These are phyloP conservation scores for Emergomyces orientalis DNA, from an alignment of 2,329 filamentous ascomycete species.

Conservation along the genomic window DNA sequence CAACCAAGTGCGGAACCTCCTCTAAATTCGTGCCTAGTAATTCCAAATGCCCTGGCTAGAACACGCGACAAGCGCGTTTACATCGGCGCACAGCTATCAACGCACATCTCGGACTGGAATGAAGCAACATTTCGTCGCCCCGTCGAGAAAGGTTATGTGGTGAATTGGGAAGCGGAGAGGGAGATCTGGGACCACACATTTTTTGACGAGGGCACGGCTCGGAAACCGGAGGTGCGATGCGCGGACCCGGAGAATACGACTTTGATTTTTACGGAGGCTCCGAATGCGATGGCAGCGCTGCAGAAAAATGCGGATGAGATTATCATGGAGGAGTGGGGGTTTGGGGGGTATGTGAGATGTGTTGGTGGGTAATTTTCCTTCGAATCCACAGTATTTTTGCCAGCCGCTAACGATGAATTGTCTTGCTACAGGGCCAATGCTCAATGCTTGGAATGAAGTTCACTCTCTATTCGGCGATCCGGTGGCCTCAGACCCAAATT, in stretches of 20 bases:
- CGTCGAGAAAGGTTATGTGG: constrained; percentile 87
- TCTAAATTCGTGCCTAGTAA: constrained; percentile 49
- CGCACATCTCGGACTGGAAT: constrained; percentile 75
- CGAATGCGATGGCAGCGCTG: constrained; percentile 69
- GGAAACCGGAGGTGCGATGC: constrained; percentile 36
- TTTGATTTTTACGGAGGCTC: constrained; percentile 73
- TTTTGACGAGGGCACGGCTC: constrained; percentile 57
- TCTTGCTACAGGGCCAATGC: constrained; percentile 50
- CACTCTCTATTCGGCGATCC: constrained; percentile 58
- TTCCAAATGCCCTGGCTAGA: constrained; percentile 84
- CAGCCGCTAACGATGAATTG: neutral
- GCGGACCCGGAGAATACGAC: constrained; percentile 69
- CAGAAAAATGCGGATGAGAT: constrained; percentile 93
- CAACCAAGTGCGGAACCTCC: constrained; percentile 26
- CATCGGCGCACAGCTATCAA: constrained; percentile 62
- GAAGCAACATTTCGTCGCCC: constrained; percentile 80
- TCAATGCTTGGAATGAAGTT: constrained; percentile 76
- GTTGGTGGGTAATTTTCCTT: constrained; percentile 46
- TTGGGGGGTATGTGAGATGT: constrained; percentile 72
- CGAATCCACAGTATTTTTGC: neutral
- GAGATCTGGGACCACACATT: constrained; percentile 92
- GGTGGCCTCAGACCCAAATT: constrained; percentile 33
- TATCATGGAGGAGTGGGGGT: constrained; percentile 94
- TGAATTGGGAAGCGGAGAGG: constrained; percentile 93
- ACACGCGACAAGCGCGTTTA: constrained; percentile 71